Base-by-base conservation (phyloP, 441 rosid species). In the Viola pubescens region DNA sequence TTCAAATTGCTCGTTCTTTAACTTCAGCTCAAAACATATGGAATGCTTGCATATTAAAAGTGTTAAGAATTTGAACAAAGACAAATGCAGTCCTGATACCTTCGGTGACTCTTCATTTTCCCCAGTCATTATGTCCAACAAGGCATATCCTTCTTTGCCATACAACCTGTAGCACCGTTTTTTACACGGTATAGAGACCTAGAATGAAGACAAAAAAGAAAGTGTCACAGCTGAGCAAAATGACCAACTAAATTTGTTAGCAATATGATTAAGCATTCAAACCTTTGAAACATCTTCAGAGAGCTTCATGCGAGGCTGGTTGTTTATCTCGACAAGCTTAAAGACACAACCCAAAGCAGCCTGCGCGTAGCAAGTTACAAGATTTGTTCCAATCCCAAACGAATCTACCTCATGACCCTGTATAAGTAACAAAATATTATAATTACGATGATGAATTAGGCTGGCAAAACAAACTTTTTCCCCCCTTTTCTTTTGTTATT, bases 211-310 rank as follows among this genome's bases (percentile, higher is more conserved):
- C 66, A 47, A 58, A 56, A 45, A 42, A 55, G 6, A 48, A 16
- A 8, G 7, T 34, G 41, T 43, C 37, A 59, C n/a, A 9, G 12
- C 19, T 13, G 37, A 62, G 59, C 47, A 41, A 16, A 48, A 50
- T 11, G 44, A 44, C 13, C 10, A 48, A 2, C 34, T 7, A 59
- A 59, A 19, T 48, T 65, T 54, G 5, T 67, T 13, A 43, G 38
- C 34, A 26, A 26, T 26, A 26, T 26, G 34, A 26, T 26, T 26
- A 41, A 53, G 11, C 6, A 13, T 38, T 19, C 69, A 39, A 60
- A 94, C 98, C 98, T 89, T 92, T 42, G 98, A 77, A 67, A 91
- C 92, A 75, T 91, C 96, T 81, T 91, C 98, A 42, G 98, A 91
- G 40, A 91, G 92, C 78, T 91, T 91, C 72, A 91, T 91, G 59